phyloP scores from a whole-genome alignment of 2,329 filamentous ascomycete species.

The Aspergillus ustus region DNA sequence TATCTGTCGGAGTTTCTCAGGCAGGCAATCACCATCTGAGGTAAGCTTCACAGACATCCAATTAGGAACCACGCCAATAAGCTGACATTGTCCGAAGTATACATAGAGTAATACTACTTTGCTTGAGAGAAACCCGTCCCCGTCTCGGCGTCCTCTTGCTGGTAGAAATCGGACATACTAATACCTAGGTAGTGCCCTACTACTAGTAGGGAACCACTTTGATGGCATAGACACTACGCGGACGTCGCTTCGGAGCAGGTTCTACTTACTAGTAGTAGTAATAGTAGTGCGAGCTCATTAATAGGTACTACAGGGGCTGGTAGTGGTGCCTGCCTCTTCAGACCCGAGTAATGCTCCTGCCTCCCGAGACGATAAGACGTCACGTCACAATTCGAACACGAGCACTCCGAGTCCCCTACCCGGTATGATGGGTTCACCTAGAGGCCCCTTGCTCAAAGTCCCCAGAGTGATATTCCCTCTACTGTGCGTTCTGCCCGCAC shows the following conservation, averaged over 20 bases:
- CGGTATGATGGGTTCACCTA: not conserved
- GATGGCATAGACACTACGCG: not conserved
- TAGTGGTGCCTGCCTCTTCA: constrained; percentile 8
- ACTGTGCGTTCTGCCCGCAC: not conserved
- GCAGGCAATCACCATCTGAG: not conserved
- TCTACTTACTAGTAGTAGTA: no score
- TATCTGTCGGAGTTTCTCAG: not conserved
- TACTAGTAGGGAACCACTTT: not conserved
- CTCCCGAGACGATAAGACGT: not conserved
- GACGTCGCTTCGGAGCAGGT: not conserved
- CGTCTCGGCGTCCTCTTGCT: not conserved
- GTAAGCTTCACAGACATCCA: not conserved
- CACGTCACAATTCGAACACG: not conserved
- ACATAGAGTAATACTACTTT: not conserved
- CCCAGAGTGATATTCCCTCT: not conserved
- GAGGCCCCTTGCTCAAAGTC: not conserved
- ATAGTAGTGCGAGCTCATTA: not conserved
- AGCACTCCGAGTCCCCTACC: not conserved
- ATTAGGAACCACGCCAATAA: not conserved
- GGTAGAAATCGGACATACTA: not conserved
- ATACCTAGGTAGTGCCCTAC: not conserved
- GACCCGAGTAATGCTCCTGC: not conserved
- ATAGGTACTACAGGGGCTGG: no score
- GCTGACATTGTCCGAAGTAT: not conserved
- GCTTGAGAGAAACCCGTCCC: not conserved